These are phyloP conservation scores for Pythium sukuiense DNA, from an alignment of 352 stramenopile genomes.

Conservation along the genomic window DNA sequence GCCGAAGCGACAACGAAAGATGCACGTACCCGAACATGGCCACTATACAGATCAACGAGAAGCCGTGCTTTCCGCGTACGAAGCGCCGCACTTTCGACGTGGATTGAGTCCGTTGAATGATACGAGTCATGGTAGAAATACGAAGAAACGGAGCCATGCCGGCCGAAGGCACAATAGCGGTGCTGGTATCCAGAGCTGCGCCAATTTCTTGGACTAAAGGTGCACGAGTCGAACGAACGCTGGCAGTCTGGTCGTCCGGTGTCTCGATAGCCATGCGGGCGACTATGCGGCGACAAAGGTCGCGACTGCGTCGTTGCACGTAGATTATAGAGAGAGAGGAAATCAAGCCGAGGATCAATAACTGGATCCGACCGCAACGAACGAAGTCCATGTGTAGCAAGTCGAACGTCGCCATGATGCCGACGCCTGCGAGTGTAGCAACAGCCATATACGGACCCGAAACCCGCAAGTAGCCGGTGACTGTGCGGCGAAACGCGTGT, in stretches of 20 bases:
- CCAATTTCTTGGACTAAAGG: slow-evolving; percentile 9
- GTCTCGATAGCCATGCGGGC: slow-evolving; percentile 1
- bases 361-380: neutral
- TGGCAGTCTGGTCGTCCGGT: neutral
- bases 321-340: slow-evolving; percentile 10
- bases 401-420: slow-evolving; percentile 7
- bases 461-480: slow-evolving; percentile 3
- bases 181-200: slow-evolving; percentile 16
- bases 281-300: slow-evolving; percentile 2
- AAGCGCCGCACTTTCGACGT: slow-evolving; percentile 14
- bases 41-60: slow-evolving; percentile 18
- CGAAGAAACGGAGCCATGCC: slow-evolving; percentile 8
- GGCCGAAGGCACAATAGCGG: neutral
- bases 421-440: neutral
- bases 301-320: neutral
- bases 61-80: slow-evolving; percentile 9
- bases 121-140: slow-evolving; percentile 13
- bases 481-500: slow-evolving; percentile 11
- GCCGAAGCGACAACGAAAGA: slow-evolving; percentile 18
- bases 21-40: slow-evolving; percentile 31
- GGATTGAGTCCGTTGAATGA: slow-evolving; percentile 8
- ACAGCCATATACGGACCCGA: neutral
- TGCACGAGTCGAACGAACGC: neutral
- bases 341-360: slow-evolving; percentile 10
- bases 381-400: neutral